Percentiles rank a stretch among this genome's conserved stretches.
Evolutionary conservation across 768 basidiomycete species (phyloP).

Genomic region (Terana coerulea): DNA sequence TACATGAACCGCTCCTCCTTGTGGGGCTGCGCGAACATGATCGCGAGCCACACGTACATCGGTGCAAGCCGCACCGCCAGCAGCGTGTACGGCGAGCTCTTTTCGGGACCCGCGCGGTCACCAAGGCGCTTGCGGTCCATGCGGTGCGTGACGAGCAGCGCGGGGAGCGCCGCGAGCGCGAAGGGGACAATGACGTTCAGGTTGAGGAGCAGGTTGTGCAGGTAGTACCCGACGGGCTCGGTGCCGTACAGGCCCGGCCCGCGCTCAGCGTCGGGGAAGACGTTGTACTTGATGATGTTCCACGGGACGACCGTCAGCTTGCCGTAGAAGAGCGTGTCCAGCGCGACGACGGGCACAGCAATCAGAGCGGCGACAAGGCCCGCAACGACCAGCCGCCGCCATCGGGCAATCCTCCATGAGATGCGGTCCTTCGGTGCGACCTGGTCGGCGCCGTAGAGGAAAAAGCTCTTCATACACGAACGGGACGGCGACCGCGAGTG

Average conservation of each 20-base stretch:
- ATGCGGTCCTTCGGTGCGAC: conserved; percentile 41
- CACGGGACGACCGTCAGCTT: conserved; percentile 76
- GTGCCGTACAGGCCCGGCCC: conserved; percentile 96
- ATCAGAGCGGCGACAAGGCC: conserved; percentile 56
- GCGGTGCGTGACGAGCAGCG: conserved; percentile 66
- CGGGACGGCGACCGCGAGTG: conserved; percentile 82
- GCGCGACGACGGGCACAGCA: conserved; percentile 72
- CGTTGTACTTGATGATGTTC: conserved; percentile 93
- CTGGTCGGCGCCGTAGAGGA: conserved; percentile 67
- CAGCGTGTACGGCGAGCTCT: conserved; percentile 77
- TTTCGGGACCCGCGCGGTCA: conserved; percentile 42
- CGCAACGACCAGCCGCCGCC: conserved; percentile 50
- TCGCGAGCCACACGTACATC: conserved; percentile 85
- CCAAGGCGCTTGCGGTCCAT: conserved; percentile 79
- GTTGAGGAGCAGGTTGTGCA: conserved; percentile 87
- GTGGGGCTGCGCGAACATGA: conserved; percentile 80
- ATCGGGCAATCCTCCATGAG: conserved; percentile 61
- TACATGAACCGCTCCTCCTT: conserved; percentile 99
- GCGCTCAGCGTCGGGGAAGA: conserved; percentile 73
- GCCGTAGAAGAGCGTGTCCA: conserved; percentile 89
- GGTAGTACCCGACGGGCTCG: conserved; percentile 81
- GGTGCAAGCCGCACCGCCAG: conserved; percentile 79
- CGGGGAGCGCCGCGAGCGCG: conserved; percentile 78
- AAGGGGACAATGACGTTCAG: conserved; percentile 86
- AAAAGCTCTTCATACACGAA: conserved; percentile 89